Evolutionary conservation across 768 basidiomycete genomes (phyloP).

Genomic region (Phlegmacium glaucopus): DNA sequence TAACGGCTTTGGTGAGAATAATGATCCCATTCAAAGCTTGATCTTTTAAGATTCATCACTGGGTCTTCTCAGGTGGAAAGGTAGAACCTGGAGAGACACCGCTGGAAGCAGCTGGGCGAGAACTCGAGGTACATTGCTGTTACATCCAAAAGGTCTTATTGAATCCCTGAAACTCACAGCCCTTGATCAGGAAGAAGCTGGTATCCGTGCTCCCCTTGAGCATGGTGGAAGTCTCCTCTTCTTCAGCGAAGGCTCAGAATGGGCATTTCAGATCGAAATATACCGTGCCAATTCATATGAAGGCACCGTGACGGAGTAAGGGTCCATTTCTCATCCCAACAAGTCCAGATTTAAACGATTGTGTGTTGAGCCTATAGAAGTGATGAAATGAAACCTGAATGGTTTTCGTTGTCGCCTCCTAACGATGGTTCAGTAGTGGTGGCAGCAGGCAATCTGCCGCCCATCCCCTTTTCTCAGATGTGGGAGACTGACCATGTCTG

Average conservation of each 20-base stretch:
- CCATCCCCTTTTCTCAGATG: conserved; percentile 61
- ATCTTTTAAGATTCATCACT: neutral
- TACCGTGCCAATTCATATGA: conserved; percentile 61
- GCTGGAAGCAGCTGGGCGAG: conserved; percentile 71
- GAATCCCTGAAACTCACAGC: neutral
- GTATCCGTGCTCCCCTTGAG: conserved; percentile 61
- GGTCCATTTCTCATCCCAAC: conserved; percentile 6
- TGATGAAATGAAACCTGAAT: conserved; percentile 85
- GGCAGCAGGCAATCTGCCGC: conserved; percentile 11
- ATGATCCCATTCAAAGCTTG: neutral
- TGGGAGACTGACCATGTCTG: conserved; percentile 65
- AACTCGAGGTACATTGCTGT: conserved; percentile 45
- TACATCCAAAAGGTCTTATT: neutral
- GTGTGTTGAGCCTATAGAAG: conserved; percentile 42
- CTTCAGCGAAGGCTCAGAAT: conserved; percentile 46
- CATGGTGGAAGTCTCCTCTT: conserved; percentile 69
- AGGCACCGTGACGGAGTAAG: conserved; percentile 67
- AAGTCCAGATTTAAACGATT: neutral
- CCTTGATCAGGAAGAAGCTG: conserved; percentile 71
- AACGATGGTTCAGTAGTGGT: neutral
- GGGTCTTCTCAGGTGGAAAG: conserved; percentile 54
- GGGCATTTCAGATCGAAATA: conserved; percentile 70
- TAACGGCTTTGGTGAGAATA: conserved; percentile 71
- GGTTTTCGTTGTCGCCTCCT: conserved; percentile 52
- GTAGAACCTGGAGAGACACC: conserved; percentile 72